phyloP scores from a whole-genome alignment of 768 basidiomycete species.

The Tephrocybe rancida region DNA sequence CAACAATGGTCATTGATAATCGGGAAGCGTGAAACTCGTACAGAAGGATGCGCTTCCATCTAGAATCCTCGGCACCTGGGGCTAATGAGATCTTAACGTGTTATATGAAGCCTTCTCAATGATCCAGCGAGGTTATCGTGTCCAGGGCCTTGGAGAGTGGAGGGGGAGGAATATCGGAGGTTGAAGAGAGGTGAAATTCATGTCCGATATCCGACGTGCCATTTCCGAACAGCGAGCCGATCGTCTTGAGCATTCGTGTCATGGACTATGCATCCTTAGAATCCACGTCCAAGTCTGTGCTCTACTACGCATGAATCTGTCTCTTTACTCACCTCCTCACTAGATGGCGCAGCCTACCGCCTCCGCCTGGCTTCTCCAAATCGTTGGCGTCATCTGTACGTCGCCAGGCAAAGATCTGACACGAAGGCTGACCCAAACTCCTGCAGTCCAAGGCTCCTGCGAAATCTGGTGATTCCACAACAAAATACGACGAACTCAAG shows the following conservation, averaged over 20 bases:
- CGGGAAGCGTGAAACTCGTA: slow-evolving; percentile 5
- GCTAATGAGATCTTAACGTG: background rate
- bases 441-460: slow-evolving; percentile 42
- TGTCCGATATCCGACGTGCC: slow-evolving; percentile 12
- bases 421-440: background rate
- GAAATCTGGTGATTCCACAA: slow-evolving; percentile 35
- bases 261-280: slow-evolving; percentile 46
- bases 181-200: background rate
- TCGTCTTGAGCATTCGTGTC: background rate
- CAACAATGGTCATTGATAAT: background rate
- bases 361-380: slow-evolving; percentile 70
- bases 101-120: too few species aligned
- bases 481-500: slow-evolving; percentile 68
- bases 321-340: background rate
- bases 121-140: too few species aligned
- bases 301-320: background rate
- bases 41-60: slow-evolving; percentile 29
- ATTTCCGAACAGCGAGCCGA: slow-evolving; percentile 4
- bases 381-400: slow-evolving; percentile 38
- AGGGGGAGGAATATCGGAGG: background rate
- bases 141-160: background rate
- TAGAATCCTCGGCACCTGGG: background rate
- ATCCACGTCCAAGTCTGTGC: slow-evolving; percentile 36
- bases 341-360: slow-evolving; percentile 66
- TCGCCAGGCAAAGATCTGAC: background rate